A percentile compares a stretch with the other conserved stretches of the same genome.
Conservation (phyloP, 139 green algal species). For the Auxenochlorella protothecoides region DNA sequence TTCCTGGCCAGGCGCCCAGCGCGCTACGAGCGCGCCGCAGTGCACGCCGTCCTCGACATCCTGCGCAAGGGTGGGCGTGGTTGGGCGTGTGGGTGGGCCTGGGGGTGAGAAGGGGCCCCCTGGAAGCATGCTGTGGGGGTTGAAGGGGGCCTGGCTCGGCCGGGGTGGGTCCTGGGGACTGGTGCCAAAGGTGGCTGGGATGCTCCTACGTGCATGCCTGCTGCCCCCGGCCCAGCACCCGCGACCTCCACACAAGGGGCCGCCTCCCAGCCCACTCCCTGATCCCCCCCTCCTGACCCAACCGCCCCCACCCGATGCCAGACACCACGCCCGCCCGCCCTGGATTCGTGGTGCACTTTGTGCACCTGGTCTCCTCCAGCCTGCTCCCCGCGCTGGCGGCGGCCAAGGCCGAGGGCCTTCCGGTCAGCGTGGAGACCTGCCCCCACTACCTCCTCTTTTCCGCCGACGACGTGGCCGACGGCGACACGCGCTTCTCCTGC, state of each 20-base stretch:
- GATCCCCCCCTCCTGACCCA: too few relatives aligned
- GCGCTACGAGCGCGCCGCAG: slow-evolving; percentile 58
- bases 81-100: background rate
- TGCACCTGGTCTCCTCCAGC: slow-evolving; percentile 25
- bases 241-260: too few relatives aligned
- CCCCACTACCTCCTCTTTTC: slow-evolving; percentile 90
- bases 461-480: slow-evolving; percentile 53
- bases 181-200: too few relatives aligned
- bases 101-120: too few relatives aligned
- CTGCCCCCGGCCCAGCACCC: too few relatives aligned
- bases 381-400: slow-evolving; percentile 17
- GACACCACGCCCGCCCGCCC: background rate
- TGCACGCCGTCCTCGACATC: slow-evolving; percentile 48
- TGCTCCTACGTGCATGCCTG: too few relatives aligned
- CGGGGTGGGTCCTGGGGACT: too few relatives aligned
- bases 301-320: background rate
- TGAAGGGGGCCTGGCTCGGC: too few relatives aligned
- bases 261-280: too few relatives aligned
- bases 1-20: slow-evolving; percentile 62
- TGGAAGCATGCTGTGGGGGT: too few relatives aligned
- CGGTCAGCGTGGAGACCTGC: slow-evolving; percentile 80
- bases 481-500: slow-evolving; percentile 47
- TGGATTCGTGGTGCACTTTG: slow-evolving; percentile 15
- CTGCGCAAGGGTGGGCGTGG: slow-evolving; percentile 14
- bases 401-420: slow-evolving; percentile 41